Base-by-base conservation (phyloP, 805 yeast genomes). In the Pichia sporocuriosa region DNA sequence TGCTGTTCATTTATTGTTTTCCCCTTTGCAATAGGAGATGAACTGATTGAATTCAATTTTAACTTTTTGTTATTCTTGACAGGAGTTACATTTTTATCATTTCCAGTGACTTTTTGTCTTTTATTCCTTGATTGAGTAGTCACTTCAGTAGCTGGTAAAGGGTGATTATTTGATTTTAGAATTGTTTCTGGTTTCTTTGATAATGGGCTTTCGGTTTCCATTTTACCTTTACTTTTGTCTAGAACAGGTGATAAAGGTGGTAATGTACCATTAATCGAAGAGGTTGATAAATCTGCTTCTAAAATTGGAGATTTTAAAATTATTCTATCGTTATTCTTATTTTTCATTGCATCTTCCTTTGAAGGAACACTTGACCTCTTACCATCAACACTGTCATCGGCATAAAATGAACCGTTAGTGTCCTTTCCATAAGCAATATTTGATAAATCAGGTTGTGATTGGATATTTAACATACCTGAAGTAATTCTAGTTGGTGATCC, bases 401-500 rank as follows among this genome's bases (percentile, higher is more conserved):
- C 44, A 15, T 40, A 38, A 17, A 40, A 33, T 9, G 40, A 37
- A n/a, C 42, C 46, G n/a, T 28, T 15, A 17, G 29, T 32, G 13
- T 42, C 50, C 8, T 40, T 54, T 6, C 41, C 47, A 15, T 51
- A 53, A 11, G 49, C 56, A 23, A 46, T 42, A 31, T 59, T 61
- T 3, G 67, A 62, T n/a, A 63, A 46, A 39, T 63, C 61, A 2
- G 68, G 68, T 38, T 57, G 63, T 6, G 52, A 50, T 11, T 45
- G 43, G 1, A 50, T 17, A 8, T 47, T 43, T 15, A 63, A 48
- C 68, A 63, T 63, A 8, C 68, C 68, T 3, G 67, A 62, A 2
- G 66, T 61, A 26, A 64, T 61, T 51, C 68, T 54, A 28, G 52
- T 53, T 10, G 65, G 65, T 4, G 65, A 60, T 1, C 66, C 66